Conservation (phyloP, 2,329 filamentous ascomycete genomes). For the Metarhizium humberi region DNA sequence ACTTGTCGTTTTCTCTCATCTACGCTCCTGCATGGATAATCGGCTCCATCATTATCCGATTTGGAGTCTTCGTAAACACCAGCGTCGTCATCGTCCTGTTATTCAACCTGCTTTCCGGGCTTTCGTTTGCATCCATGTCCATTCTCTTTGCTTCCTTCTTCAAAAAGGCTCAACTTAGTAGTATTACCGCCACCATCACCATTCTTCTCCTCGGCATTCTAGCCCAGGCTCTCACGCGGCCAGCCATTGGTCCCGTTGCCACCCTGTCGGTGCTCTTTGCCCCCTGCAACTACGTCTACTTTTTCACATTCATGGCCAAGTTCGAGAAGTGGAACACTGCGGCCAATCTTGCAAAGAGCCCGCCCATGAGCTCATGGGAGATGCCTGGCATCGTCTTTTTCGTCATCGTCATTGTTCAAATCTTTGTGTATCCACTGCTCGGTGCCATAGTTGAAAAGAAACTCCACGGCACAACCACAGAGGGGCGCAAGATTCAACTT, state of each 20-base stretch:
- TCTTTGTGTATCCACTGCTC: slow-evolving; percentile 65
- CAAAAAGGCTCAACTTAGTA: slow-evolving; percentile 77
- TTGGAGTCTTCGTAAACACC: slow-evolving; percentile 56
- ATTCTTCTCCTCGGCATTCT: slow-evolving; percentile 72
- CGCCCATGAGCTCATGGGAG: slow-evolving; percentile 57
- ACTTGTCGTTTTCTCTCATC: slow-evolving; percentile 69
- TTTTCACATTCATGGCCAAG: slow-evolving; percentile 64
- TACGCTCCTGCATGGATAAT: slow-evolving; percentile 80
- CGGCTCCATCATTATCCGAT: slow-evolving; percentile 54
- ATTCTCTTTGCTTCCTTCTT: slow-evolving; percentile 78
- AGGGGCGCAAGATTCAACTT: slow-evolving; percentile 44
- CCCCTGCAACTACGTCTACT: slow-evolving; percentile 81
- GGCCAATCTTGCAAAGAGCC: slow-evolving; percentile 50
- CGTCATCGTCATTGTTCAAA: slow-evolving; percentile 69
- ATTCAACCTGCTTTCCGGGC: slow-evolving; percentile 66
- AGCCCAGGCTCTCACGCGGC: slow-evolving; percentile 62
- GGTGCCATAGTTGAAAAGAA: slow-evolving; percentile 64
- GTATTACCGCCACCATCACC: slow-evolving; percentile 66
- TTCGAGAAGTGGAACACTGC: slow-evolving; percentile 56
- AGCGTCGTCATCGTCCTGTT: slow-evolving; percentile 58
- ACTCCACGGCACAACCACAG: slow-evolving; percentile 65
- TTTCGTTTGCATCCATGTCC: slow-evolving; percentile 71
- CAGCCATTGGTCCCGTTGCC: slow-evolving; percentile 53
- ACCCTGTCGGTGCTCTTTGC: slow-evolving; percentile 71
- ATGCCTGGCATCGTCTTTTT: slow-evolving; percentile 69